Evolutionary conservation across 2,329 filamentous ascomycete genomes (phyloP).

Genomic region (Tetracladium maxilliforme): DNA sequence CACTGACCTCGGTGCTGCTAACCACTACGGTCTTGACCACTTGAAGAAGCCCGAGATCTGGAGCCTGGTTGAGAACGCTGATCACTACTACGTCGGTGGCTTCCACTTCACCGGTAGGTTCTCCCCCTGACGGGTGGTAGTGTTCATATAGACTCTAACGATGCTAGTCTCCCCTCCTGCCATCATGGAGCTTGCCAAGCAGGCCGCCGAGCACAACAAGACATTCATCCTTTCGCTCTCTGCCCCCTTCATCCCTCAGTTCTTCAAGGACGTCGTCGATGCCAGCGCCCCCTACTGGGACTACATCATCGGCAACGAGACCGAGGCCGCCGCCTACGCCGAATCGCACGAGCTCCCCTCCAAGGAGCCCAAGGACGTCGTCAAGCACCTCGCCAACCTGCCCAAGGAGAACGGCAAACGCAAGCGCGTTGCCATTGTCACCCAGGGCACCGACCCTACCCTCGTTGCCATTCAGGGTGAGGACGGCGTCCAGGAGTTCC

Average conservation of each 20-base stretch:
- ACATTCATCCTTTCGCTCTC: constrained; percentile 81
- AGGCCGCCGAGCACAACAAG: constrained; percentile 85
- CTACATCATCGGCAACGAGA: constrained; percentile 94
- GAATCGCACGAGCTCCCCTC: constrained; percentile 63
- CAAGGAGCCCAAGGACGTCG: constrained; percentile 72
- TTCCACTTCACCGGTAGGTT: constrained; percentile 89
- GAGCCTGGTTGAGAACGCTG: constrained; percentile 76
- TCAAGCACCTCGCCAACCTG: constrained; percentile 69
- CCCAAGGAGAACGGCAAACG: constrained; percentile 85
- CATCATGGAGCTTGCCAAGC: constrained; percentile 77
- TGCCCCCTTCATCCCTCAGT: constrained; percentile 89
- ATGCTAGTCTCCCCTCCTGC: constrained; percentile 70
- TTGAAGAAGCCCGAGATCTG: constrained; percentile 85
- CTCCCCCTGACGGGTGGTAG: not conserved
- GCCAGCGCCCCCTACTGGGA: constrained; percentile 83
- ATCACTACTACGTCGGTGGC: constrained; percentile 85
- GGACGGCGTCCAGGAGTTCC: constrained; percentile 58
- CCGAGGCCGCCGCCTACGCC: constrained; percentile 79
- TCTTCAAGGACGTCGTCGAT: constrained; percentile 95
- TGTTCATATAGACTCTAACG: not conserved
- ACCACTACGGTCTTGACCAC: constrained; percentile 92
- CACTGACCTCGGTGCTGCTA: constrained; percentile 91
- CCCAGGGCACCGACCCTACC: constrained; percentile 86
- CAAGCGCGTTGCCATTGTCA: constrained; percentile 78
- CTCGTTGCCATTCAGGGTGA: constrained; percentile 65